Conservation (phyloP, 805 yeast species). For the Debaryomyces maramus region DNA sequence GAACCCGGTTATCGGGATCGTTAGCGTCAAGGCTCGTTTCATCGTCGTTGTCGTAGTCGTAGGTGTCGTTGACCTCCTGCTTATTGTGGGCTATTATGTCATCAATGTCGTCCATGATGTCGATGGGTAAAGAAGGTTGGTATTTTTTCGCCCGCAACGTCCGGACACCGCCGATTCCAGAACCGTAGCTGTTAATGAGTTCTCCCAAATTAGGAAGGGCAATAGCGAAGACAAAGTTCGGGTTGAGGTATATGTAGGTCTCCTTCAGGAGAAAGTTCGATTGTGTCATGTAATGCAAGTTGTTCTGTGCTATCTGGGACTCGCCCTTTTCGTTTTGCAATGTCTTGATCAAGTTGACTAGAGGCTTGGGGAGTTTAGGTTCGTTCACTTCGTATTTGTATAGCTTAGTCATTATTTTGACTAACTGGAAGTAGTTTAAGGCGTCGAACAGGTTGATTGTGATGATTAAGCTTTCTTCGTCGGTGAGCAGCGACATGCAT, state of each 20-base stretch:
- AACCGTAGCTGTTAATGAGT: conserved; percentile 72
- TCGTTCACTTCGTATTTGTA: conserved; percentile 88
- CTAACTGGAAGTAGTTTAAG: conserved; percentile 68
- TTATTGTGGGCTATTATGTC: conserved; percentile 45
- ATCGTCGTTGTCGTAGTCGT: conserved; percentile 22
- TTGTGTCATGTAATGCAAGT: conserved; percentile 42
- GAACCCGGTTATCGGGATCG: conserved; percentile 15
- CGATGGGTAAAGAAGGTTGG: conserved; percentile 73
- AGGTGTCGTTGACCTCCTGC: conserved; percentile 32
- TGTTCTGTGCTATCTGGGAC: conserved; percentile 25
- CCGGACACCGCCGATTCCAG: conserved; percentile 65
- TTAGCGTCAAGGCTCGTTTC: conserved; percentile 23
- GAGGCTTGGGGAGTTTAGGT: conserved; percentile 51
- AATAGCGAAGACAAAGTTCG: conserved; percentile 53
- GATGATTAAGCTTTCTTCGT: conserved; percentile 59
- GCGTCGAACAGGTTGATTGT: conserved; percentile 53
- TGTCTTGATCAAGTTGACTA: conserved; percentile 27
- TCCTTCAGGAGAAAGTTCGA: conserved; percentile 41
- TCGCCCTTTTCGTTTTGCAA: conserved; percentile 40
- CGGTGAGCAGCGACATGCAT: conserved; percentile 69
- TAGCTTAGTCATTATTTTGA: conserved; percentile 61
- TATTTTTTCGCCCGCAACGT: conserved; percentile 52
- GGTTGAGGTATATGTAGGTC: conserved; percentile 49
- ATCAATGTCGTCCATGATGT: conserved; percentile 69
- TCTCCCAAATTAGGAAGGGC: conserved; percentile 75